Evolutionary conservation across 192 early-diverging fungal genomes (phyloP).

Genomic region (Coemansia sp.): DNA sequence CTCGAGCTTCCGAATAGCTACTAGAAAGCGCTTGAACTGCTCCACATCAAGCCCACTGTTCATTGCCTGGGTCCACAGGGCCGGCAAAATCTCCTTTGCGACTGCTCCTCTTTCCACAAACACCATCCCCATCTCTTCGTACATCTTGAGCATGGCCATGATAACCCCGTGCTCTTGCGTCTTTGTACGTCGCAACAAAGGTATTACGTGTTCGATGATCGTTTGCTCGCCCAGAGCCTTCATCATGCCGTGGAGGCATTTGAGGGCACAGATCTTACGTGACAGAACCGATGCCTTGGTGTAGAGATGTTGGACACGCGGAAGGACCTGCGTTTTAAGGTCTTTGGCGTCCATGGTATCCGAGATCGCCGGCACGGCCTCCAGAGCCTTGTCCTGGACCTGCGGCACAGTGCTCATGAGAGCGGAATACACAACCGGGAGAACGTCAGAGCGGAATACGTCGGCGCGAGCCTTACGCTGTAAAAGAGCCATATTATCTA

Average conservation of each 20-base stretch:
- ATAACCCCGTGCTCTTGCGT: constrained; percentile 76
- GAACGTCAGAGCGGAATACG: constrained; percentile 60
- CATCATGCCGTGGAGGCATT: constrained; percentile 69
- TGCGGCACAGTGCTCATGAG: constrained; percentile 56
- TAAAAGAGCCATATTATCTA: constrained; percentile 68
- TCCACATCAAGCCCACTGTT: constrained; percentile 67
- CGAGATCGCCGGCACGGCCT: constrained; percentile 58
- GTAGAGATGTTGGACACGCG: constrained; percentile 73
- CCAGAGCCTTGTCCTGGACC: constrained; percentile 70
- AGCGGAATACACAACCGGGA: constrained; percentile 73
- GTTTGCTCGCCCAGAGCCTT: constrained; percentile 66
- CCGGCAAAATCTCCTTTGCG: constrained; percentile 74
- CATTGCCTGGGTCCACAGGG: constrained; percentile 73
- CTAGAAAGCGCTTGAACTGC: constrained; percentile 72
- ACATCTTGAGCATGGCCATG: constrained; percentile 76
- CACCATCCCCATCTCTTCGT: constrained; percentile 70
- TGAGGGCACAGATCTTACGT: constrained; percentile 69
- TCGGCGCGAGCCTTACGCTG: constrained; percentile 61
- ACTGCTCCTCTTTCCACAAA: constrained; percentile 71
- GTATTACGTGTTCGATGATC: constrained; percentile 75
- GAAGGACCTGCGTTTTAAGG: constrained; percentile 65
- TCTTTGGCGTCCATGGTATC: constrained; percentile 63
- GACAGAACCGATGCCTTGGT: constrained; percentile 64
- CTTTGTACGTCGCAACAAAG: constrained; percentile 71
- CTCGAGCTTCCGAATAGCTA: constrained; percentile 57